Evolutionary conservation across 2,329 filamentous ascomycete species (phyloP), one percentile per base, ranked within the genome.

Genomic region (Acarospora socialis): DNA sequence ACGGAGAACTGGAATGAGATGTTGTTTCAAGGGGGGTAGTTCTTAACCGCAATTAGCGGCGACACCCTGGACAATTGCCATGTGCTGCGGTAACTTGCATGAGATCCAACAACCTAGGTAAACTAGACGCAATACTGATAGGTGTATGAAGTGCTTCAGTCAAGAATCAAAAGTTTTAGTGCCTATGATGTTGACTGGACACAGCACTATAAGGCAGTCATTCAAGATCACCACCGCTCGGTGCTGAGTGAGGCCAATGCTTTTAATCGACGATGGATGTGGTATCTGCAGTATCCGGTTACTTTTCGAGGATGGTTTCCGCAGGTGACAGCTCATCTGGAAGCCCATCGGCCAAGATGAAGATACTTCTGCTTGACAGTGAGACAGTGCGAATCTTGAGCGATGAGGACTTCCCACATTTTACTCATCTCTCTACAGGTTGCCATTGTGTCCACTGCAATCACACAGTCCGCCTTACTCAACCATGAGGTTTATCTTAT

Each of bases 401-500:
- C 39, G 34, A 35, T 21, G 22, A 34, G 20, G 30, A 19, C 28
- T 33, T 33, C 10, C 30, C 21, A 12, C 8, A 25, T 17, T 27
- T 35, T n/a, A 39, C 50, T 54, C 49, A 53, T 34, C 24, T 16
- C 18, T 24, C 16, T 7, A 13, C 44, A 74, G 71, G 78, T 95
- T 14, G 73, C 82, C 10, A 92, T 95, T 44, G 75, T 94, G 13
- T 98, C 92, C 7, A 92, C 86, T 4, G 86, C 90, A 33, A 87
- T 87, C 39, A 95, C 90, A 2, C 92, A 98, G 55, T 98, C 90
- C 17, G 75, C 83, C 22, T 73, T 98, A 13, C 74, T 98, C 41
- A 93, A 82, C 51, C 84, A 98, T 61, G 87, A 95, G 60, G 81
- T 98, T 45, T 98, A 94, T 59, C 81, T 98, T 39, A 94, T 92